phyloP scores from a whole-genome alignment of 441 rosid species.

The Jatropha multifida region DNA sequence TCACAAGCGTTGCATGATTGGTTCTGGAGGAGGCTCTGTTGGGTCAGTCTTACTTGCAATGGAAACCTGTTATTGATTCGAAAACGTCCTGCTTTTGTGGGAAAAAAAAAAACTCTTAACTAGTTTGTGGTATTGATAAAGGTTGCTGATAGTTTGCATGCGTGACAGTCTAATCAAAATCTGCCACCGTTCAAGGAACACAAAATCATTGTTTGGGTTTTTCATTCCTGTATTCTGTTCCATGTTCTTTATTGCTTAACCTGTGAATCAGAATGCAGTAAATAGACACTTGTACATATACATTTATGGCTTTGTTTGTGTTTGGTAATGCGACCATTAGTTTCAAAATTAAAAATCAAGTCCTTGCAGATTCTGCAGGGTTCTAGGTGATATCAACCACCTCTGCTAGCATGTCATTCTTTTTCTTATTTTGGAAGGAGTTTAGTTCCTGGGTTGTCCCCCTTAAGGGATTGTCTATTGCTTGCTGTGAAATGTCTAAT shows the following conservation, averaged over 20 bases:
- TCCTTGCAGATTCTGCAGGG: background rate
- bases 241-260: background rate
- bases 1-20: conserved; percentile 81
- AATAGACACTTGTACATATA: background rate
- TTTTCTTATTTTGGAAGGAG: background rate
- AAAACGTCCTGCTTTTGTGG: background rate
- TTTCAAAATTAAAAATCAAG: background rate
- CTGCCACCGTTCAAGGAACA: too few species aligned
- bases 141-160: background rate
- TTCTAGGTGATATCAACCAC: background rate
- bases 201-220: too few species aligned
- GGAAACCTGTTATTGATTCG: conserved; percentile 11
- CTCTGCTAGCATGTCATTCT: background rate
- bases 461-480: background rate
- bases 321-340: background rate
- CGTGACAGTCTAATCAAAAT: too few species aligned
- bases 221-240: too few species aligned
- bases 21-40: conserved; percentile 99
- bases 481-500: background rate
- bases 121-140: background rate
- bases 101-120: background rate
- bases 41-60: conserved; percentile 61
- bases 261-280: background rate
- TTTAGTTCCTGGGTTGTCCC: background rate
- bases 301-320: background rate